A percentile compares a stretch with the other conserved stretches of the same genome.
phyloP scores from a whole-genome alignment of 2,329 filamentous ascomycete species.

The Colletotrichum simmondsii region DNA sequence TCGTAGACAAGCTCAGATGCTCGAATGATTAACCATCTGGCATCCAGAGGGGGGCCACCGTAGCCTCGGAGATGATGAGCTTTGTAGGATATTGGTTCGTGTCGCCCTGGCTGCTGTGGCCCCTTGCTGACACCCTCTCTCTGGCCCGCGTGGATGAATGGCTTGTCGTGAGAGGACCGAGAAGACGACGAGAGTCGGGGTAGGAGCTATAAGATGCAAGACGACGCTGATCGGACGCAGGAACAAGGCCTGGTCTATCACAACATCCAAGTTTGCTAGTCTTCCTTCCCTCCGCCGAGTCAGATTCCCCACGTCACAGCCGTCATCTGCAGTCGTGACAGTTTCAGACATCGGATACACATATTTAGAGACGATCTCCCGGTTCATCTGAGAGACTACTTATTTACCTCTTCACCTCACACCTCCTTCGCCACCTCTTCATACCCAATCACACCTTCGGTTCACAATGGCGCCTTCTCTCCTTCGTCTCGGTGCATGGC shows the following conservation, averaged over 20 bases:
- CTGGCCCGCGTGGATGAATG: background rate
- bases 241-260: background rate
- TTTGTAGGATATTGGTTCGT: slow-evolving; percentile 9
- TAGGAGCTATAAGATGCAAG: slow-evolving; percentile 19
- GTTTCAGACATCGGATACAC: slow-evolving; percentile 23
- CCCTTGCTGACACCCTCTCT: background rate
- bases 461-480: slow-evolving; percentile 31
- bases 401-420: background rate
- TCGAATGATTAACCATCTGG: background rate
- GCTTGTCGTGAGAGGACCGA: background rate
- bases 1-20: background rate
- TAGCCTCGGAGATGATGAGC: slow-evolving; percentile 18
- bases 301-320: slow-evolving; percentile 10
- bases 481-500: slow-evolving; percentile 32
- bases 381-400: slow-evolving; percentile 15
- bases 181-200: background rate
- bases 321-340: slow-evolving; percentile 13
- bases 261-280: background rate
- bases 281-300: slow-evolving; percentile 1
- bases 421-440: background rate
- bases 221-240: slow-evolving; percentile 16
- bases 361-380: slow-evolving; percentile 22
- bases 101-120: background rate
- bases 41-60: background rate
- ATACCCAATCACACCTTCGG: background rate